A percentile compares a stretch with the other conserved stretches of the same genome.
phyloP scores from a whole-genome alignment of 1,139 yeast species.

The Hyphopichia buzzinii region DNA sequence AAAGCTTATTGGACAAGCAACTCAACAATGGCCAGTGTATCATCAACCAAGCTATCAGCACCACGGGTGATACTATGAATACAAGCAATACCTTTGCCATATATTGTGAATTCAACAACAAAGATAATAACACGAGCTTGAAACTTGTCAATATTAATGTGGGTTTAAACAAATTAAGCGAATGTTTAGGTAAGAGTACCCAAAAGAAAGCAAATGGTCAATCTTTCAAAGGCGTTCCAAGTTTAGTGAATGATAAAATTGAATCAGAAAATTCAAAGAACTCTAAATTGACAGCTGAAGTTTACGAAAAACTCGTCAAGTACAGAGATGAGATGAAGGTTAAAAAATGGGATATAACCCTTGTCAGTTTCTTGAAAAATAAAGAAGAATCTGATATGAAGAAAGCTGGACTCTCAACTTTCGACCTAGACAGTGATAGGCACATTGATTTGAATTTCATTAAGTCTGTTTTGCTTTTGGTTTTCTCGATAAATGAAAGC shows the following conservation, averaged over 20 bases:
- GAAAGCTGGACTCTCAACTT: constrained; percentile 33
- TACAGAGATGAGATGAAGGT: constrained; percentile 17
- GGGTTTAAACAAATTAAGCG: constrained; percentile 70
- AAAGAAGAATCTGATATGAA: constrained; percentile 8
- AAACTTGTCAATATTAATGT: constrained; percentile 55
- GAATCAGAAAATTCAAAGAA: constrained; percentile 17
- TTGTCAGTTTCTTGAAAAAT: constrained; percentile 34
- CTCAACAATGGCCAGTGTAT: constrained; percentile 22
- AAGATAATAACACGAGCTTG: constrained; percentile 43
- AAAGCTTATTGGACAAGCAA: constrained; percentile 39
- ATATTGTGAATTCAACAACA: constrained; percentile 38
- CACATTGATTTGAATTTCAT: constrained; percentile 64
- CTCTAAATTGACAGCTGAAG: constrained; percentile 21
- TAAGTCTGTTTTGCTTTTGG: constrained; percentile 42
- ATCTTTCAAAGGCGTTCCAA: constrained; percentile 27
- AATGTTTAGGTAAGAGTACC: constrained; percentile 69
- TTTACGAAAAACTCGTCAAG: constrained; percentile 20
- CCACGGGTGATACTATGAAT: constrained; percentile 42
- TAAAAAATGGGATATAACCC: constrained; percentile 29
- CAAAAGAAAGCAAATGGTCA: constrained; percentile 10
- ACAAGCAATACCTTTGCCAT: constrained; percentile 43
- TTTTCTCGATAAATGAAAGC: constrained; percentile 28
- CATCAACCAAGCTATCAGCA: constrained; percentile 36
- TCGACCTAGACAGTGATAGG: constrained; percentile 67
- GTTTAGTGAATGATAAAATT: constrained; percentile 25